A percentile compares a stretch with the other conserved stretches of the same genome.
These are phyloP conservation scores for Taphrina confusa DNA, from an alignment of 1,139 yeast genomes.

Conservation along the genomic window DNA sequence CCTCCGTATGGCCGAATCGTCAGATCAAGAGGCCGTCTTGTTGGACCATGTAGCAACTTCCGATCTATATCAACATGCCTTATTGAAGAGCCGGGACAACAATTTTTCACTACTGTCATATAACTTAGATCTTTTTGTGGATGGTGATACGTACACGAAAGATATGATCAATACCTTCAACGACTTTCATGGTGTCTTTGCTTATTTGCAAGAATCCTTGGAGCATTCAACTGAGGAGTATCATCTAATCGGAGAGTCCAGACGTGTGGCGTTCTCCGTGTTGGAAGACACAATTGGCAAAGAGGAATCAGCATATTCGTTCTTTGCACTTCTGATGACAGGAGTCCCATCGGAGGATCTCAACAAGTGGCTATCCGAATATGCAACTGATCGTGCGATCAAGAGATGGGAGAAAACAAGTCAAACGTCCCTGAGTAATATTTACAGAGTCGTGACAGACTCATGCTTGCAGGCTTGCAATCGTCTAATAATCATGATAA, in stretches of 20 bases:
- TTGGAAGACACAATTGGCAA: slow-evolving; percentile 7
- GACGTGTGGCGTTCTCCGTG: slow-evolving; percentile 3
- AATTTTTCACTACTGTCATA: neutral
- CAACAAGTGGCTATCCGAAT: slow-evolving; percentile 54
- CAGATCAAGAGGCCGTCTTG: neutral
- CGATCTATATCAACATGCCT: slow-evolving; percentile 6
- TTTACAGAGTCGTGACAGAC: slow-evolving; percentile 52
- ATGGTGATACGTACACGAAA: neutral
- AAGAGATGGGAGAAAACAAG: slow-evolving; percentile 60
- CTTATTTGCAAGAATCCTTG: slow-evolving; percentile 37
- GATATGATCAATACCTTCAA: slow-evolving; percentile 16
- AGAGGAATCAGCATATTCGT: slow-evolving; percentile 13
- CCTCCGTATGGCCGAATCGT: neutral
- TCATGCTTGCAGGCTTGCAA: slow-evolving; percentile 61
- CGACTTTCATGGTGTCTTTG: slow-evolving; percentile 23
- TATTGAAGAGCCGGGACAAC: neutral
- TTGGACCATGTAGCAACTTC: neutral
- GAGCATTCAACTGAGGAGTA: slow-evolving; percentile 36
- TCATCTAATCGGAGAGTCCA: slow-evolving; percentile 27
- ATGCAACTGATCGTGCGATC: slow-evolving; percentile 57
- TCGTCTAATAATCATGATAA: slow-evolving; percentile 54
- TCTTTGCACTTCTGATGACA: slow-evolving; percentile 39
- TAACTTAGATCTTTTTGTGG: slow-evolving; percentile 4
- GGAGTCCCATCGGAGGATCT: slow-evolving; percentile 45
- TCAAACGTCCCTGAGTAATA: slow-evolving; percentile 53